Base-by-base conservation (phyloP, 2,329 filamentous ascomycete species). In the Knufia petricola region DNA sequence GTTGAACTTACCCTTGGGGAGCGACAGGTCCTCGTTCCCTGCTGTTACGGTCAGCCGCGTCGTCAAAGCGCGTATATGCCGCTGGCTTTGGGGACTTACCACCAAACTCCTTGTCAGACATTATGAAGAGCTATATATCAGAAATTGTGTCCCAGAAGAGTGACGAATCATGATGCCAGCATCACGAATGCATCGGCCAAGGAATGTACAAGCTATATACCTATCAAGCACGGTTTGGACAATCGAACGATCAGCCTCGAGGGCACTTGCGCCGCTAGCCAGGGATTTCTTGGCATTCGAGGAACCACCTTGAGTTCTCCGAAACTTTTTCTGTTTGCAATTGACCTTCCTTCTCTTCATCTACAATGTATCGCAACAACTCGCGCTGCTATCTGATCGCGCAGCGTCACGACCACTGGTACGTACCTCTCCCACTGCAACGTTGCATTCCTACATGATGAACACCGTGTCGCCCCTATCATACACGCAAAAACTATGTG, bases 381-480 rank as follows among this genome's bases (percentile, higher is more conserved):
- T 4, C n/a, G 21, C 21, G 39, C 39, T 26, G 15, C 24, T 3
- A 24, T 26, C 23, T 13, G 12, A 26, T 13, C 13, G 9, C 10
- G 15, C 10, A 36, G 32, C 32, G 7, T 36, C 15, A 36, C 15
- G 4, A 36, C 9, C 4, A 42, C 4, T 24, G 39, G 39, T 42
- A 42, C 21, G 39, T 42, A 13, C 19, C 15, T 17, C 9, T n/a
- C 39, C 8, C 28, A 7, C 19, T 42, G 3, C n/a, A 15, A n/a
- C 28, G 9, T 26, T 28, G 6, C 6, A 36, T 8, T 36, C 15
- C 15, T 13, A 36, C 32, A 70, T 75, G 75, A 79, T 78, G 76
- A 78, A 72, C 68, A 67, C 65, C 67, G 72, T 78, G 75, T 79
- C 76, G 76, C 76, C 76, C 76, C 76, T 78, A 78, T 78, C 76